A percentile compares a stretch with the other conserved stretches of the same genome.
These are phyloP conservation scores for Leccinellum albellum DNA, from an alignment of 768 basidiomycete species.

Conservation along the genomic window DNA sequence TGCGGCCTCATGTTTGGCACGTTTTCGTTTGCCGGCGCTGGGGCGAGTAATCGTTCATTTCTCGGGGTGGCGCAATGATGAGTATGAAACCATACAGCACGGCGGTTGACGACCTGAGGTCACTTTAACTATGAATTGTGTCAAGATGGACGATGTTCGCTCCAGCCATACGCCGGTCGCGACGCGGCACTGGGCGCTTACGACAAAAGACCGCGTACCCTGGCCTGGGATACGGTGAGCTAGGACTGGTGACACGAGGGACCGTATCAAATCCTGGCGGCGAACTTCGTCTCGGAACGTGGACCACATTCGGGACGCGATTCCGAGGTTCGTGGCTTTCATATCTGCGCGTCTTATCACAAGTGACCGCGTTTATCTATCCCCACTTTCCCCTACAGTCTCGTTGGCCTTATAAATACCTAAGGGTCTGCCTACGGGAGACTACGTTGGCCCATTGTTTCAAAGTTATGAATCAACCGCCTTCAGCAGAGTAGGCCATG, in stretches of 20 bases:
- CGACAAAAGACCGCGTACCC: too few species aligned
- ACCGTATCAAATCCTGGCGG: background rate
- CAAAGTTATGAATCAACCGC: too few species aligned
- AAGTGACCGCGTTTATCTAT: too few species aligned
- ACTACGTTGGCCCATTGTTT: too few species aligned
- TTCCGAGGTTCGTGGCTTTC: slow-evolving; percentile 4
- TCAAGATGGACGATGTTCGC: too few species aligned
- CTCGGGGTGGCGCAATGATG: slow-evolving; percentile 14
- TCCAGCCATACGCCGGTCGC: too few species aligned
- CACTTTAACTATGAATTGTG: background rate
- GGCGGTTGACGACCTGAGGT: background rate
- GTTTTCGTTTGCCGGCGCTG: slow-evolving; percentile 31
- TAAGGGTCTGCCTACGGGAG: too few species aligned
- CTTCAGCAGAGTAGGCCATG: background rate
- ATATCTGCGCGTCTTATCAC: slow-evolving; percentile 11
- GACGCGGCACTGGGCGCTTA: too few species aligned
- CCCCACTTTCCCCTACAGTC: too few species aligned
- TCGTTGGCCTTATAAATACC: too few species aligned
- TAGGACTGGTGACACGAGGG: too few species aligned
- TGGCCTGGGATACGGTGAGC: too few species aligned
- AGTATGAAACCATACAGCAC: slow-evolving; percentile 13
- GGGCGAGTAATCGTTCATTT: slow-evolving; percentile 28
- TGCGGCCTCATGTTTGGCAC: slow-evolving; percentile 33
- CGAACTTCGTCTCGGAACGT: background rate
- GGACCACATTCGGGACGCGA: background rate